Evolutionary conservation across 2,329 filamentous ascomycete genomes (phyloP).

Genomic region (Cordyceps sp.): DNA sequence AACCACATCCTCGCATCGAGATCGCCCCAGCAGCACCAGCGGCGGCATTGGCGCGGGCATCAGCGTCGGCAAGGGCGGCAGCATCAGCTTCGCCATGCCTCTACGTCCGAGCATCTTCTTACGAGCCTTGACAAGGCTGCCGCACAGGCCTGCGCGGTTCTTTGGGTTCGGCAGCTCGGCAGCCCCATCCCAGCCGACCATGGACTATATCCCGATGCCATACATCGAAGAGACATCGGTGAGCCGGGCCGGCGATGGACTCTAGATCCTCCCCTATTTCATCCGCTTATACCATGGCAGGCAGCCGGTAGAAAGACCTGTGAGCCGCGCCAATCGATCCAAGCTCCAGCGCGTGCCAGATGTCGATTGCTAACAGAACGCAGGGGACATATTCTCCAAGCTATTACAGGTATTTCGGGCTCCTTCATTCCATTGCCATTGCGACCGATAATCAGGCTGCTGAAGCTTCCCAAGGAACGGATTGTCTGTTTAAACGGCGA

Average conservation of each 20-base stretch:
- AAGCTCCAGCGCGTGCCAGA: too few relatives aligned
- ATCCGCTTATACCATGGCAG: constrained; percentile 26
- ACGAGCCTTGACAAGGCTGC: constrained; percentile 16
- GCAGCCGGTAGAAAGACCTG: constrained; percentile 64
- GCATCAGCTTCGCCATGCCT: constrained; percentile 9
- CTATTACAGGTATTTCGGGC: constrained; percentile 47
- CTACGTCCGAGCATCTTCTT: constrained; percentile 11
- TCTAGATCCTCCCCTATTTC: not conserved
- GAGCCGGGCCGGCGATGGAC: constrained; percentile 5
- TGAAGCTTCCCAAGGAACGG: constrained; percentile 45
- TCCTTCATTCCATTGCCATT: not conserved
- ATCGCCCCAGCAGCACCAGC: too few relatives aligned
- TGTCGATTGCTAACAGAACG: too few relatives aligned
- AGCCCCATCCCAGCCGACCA: constrained; percentile 10
- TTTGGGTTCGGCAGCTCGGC: constrained; percentile 25
- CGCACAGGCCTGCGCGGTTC: constrained; percentile 17
- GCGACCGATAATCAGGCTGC: not conserved
- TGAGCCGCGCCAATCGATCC: constrained; percentile 20
- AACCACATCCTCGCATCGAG: too few relatives aligned
- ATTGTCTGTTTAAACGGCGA: constrained; percentile 88
- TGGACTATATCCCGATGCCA: constrained; percentile 35
- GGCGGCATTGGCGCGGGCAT: too few relatives aligned
- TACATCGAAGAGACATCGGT: constrained; percentile 34
- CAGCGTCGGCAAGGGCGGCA: too few relatives aligned
- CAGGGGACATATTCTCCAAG: constrained; percentile 72